These are phyloP conservation scores for Closterium sp. DNA, from an alignment of 139 green algal genomes.

Conservation along the genomic window DNA sequence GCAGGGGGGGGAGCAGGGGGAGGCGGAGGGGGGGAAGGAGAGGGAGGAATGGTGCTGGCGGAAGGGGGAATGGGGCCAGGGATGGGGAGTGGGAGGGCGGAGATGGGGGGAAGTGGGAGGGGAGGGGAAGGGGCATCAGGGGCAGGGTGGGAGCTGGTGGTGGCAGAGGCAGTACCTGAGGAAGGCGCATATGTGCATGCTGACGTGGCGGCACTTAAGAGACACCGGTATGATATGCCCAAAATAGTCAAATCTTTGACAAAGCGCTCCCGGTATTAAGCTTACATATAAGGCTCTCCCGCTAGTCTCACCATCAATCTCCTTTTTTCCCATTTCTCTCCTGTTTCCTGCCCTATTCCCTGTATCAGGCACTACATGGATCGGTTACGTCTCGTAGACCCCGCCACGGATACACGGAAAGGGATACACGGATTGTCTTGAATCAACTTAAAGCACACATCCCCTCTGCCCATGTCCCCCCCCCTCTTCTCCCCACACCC, in stretches of 20 bases:
- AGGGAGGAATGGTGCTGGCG: not conserved
- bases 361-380: not conserved
- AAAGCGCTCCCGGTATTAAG: no score
- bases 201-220: not conserved
- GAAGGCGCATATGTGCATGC: not conserved
- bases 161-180: not conserved
- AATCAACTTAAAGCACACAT: no score
- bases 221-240: not conserved
- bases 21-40: not conserved
- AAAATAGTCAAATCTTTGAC: no score
- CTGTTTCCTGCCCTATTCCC: no score
- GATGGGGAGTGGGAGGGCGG: not conserved
- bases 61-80: not conserved
- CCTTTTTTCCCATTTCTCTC: no score
- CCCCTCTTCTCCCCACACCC: no score
- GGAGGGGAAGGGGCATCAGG: not conserved
- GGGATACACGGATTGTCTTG: no score
- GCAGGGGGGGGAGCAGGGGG: not conserved
- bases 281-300: no score
- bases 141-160: not conserved
- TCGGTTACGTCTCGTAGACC: not conserved
- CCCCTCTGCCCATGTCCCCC: no score
- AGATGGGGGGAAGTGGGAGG: not conserved
- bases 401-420: no score
- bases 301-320: no score